These are phyloP conservation scores for Schizochytrium sp. DNA, from an alignment of 108 stramenopile genomes.

Conservation along the genomic window DNA sequence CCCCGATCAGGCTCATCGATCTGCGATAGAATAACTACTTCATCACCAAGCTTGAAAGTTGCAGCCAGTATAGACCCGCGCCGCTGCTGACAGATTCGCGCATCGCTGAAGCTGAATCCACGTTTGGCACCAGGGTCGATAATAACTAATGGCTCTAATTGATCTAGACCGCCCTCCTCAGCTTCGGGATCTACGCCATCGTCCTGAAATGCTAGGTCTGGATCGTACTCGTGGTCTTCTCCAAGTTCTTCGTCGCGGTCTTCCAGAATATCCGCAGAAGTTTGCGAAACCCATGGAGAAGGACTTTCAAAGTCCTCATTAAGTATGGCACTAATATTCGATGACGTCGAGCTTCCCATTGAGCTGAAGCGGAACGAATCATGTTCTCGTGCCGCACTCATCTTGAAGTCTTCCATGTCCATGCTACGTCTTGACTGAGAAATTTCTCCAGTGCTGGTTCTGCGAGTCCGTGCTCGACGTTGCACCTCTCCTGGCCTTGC, in stretches of 20 bases:
- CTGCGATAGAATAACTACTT: neutral
- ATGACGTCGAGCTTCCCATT: neutral
- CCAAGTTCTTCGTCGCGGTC: no score
- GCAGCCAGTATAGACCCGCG: constrained; percentile 17
- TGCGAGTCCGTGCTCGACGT: neutral
- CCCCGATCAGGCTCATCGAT: neutral
- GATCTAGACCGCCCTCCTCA: no score
- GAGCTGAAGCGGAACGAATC: neutral
- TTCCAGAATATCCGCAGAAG: no score
- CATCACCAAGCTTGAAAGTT: constrained; percentile 1
- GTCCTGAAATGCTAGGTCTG: no score
- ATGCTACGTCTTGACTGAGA: no score
- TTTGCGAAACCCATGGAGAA: no score
- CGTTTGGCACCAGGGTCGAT: neutral
- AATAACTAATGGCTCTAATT: neutral
- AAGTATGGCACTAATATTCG: neutral
- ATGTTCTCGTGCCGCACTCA: neutral
- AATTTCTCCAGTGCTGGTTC: neutral
- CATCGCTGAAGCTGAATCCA: neutral
- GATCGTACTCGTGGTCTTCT: no score
- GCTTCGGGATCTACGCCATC: no score
- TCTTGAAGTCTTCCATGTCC: neutral
- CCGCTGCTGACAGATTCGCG: neutral
- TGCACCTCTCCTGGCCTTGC: no score
- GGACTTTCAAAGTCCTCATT: neutral